These are phyloP conservation scores for Erythrobasidium hasegawianum DNA, from an alignment of 1,284 basidiomycete genomes.

Conservation along the genomic window DNA sequence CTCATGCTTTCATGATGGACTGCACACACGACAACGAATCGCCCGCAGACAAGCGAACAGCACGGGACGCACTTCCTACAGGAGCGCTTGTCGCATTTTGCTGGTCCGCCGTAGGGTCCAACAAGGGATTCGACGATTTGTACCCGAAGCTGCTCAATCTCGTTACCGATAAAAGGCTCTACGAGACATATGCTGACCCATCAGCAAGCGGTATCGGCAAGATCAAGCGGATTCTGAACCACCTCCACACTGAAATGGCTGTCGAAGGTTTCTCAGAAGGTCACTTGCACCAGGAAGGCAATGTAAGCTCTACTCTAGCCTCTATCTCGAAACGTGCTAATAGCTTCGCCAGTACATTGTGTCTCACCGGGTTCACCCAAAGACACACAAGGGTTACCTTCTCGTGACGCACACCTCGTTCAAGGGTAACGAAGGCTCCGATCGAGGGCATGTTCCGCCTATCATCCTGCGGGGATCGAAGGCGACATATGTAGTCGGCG, in stretches of 20 bases:
- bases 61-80: constrained; percentile 87
- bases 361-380: constrained; percentile 81
- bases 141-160: constrained; percentile 85
- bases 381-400: constrained; percentile 84
- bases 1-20: constrained; percentile 89
- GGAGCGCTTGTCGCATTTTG: constrained; percentile 84
- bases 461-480: constrained; percentile 74
- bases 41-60: constrained; percentile 77
- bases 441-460: constrained; percentile 70
- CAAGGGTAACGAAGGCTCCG: constrained; percentile 61
- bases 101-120: constrained; percentile 78
- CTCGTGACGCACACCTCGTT: constrained; percentile 87
- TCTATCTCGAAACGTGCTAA: background rate
- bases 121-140: constrained; percentile 94
- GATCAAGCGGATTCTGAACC: constrained; percentile 78
- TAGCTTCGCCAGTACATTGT: constrained; percentile 69
- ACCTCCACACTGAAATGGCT: constrained; percentile 83
- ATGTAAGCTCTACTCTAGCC: constrained; percentile 59
- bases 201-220: constrained; percentile 61
- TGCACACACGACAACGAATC: constrained; percentile 95
- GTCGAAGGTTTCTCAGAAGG: constrained; percentile 76
- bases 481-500: constrained; percentile 74
- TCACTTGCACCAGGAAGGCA: constrained; percentile 90
- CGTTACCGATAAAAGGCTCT: constrained; percentile 73
- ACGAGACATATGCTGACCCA: constrained; percentile 56